Conservation (phyloP, 345 rosid genomes). For the Brassica rapa region DNA sequence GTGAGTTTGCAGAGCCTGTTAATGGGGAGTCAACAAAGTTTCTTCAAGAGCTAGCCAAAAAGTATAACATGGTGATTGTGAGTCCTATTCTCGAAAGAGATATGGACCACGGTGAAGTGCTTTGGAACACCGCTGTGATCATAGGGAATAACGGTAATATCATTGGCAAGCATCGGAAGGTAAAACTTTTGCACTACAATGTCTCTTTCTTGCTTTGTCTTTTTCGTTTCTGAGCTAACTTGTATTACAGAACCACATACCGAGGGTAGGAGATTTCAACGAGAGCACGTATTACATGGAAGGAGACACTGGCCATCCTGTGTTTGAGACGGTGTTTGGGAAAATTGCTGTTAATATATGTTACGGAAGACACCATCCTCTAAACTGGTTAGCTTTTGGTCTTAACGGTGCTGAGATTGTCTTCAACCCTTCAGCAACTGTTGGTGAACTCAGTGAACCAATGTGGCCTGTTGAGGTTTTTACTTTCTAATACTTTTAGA, state of each 20-base stretch:
- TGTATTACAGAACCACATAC: constrained; percentile 81
- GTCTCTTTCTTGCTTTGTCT: neutral
- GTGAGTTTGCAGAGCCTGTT: constrained; percentile 92
- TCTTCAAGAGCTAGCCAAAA: constrained; percentile 73
- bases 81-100: constrained; percentile 96
- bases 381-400: constrained; percentile 97
- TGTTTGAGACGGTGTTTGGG: constrained; percentile 87
- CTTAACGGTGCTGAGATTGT: constrained; percentile 97
- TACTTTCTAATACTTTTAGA: neutral
- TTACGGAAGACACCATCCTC: constrained; percentile 95
- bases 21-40: constrained; percentile 81
- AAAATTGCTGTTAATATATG: constrained; percentile 89
- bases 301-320: constrained; percentile 95
- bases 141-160: constrained; percentile 89
- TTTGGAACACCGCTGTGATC: constrained; percentile 91
- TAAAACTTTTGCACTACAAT: constrained; percentile 23
- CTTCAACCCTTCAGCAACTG: constrained; percentile 98
- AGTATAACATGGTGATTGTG: constrained; percentile 85
- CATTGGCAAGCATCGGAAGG: constrained; percentile 96
- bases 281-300: constrained; percentile 99
- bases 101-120: constrained; percentile 78
- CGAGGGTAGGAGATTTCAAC: constrained; percentile 95
- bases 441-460: constrained; percentile 96
- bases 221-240: constrained; percentile 14
- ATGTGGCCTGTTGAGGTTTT: constrained; percentile 99